Percentiles rank a stretch among this genome's conserved stretches.
These are phyloP conservation scores for Podospora pseudopauciseta DNA, from an alignment of 495 filamentous ascomycete genomes.

Conservation along the genomic window DNA sequence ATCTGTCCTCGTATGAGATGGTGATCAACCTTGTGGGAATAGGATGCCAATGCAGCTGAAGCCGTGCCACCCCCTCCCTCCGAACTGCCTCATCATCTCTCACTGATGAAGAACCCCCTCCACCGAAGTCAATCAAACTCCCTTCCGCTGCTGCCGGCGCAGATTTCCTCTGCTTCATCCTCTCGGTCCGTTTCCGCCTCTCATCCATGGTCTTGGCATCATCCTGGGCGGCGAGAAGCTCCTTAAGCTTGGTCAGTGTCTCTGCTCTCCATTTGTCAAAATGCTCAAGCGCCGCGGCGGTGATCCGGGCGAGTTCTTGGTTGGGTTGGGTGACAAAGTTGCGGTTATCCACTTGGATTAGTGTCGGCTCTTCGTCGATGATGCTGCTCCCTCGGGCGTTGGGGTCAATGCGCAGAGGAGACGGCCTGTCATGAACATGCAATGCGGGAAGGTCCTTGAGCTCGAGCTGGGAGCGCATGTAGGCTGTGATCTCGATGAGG, in stretches of 20 bases:
- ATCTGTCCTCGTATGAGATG: conserved; percentile 40
- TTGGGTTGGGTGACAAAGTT: conserved; percentile 15
- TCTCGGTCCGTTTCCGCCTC: conserved; percentile 33
- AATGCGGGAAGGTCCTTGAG: conserved; percentile 16
- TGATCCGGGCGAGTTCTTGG: conserved; percentile 33
- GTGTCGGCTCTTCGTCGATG: conserved; percentile 4
- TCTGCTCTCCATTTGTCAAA: conserved; percentile 43
- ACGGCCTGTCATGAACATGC: not conserved
- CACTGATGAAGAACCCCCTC: conserved; percentile 10
- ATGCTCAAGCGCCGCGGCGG: conserved; percentile 36
- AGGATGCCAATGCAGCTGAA: conserved; percentile 43
- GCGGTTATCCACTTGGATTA: not conserved
- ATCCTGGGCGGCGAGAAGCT: conserved; percentile 35
- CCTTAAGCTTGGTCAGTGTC: conserved; percentile 35
- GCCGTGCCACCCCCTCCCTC: conserved; percentile 28
- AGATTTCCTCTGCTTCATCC: conserved; percentile 9
- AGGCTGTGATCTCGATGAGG: conserved; percentile 35
- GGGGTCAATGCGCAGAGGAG: conserved; percentile 17
- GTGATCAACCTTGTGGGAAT: conserved; percentile 44
- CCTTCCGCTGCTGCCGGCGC: conserved; percentile 21
- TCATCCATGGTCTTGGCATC: conserved; percentile 36
- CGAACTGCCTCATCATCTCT: conserved; percentile 11
- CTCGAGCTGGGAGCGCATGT: conserved; percentile 43
- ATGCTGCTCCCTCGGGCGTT: conserved; percentile 14
- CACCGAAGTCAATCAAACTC: conserved; percentile 33